Conservation (phyloP, 1,139 yeast genomes). For the Meyerozyma guilliermondii region DNA sequence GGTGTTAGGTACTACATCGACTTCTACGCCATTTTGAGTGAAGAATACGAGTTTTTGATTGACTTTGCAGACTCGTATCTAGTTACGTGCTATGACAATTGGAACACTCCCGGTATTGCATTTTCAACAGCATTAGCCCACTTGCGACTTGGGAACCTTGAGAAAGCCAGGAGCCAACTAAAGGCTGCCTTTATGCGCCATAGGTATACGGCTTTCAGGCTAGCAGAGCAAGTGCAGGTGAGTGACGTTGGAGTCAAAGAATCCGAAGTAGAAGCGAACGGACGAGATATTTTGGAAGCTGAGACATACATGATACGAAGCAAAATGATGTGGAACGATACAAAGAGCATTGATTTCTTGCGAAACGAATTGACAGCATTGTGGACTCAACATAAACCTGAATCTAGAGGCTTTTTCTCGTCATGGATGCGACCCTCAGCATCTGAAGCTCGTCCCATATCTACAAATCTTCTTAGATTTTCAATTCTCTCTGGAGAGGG, state of each 20-base stretch:
- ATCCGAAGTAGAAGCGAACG: slow-evolving; percentile 17
- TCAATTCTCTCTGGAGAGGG: slow-evolving; percentile 68
- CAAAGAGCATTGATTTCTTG: slow-evolving; percentile 42
- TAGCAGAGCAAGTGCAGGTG: slow-evolving; percentile 41
- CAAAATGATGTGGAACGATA: slow-evolving; percentile 44
- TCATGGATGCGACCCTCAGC: slow-evolving; percentile 30
- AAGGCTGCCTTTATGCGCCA: slow-evolving; percentile 48
- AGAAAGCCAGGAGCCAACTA: slow-evolving; percentile 45
- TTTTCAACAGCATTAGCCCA: slow-evolving; percentile 65
- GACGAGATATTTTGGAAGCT: slow-evolving; percentile 29
- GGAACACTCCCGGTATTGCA: slow-evolving; percentile 74
- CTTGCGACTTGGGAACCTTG: slow-evolving; percentile 31
- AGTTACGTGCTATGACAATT: slow-evolving; percentile 50
- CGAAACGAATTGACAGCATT: slow-evolving; percentile 36
- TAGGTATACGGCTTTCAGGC: slow-evolving; percentile 53
- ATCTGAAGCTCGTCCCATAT: background rate
- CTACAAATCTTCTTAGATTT: slow-evolving; percentile 53
- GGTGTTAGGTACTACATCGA: slow-evolving; percentile 84
- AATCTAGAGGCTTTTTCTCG: slow-evolving; percentile 11
- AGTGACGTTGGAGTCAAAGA: slow-evolving; percentile 17
- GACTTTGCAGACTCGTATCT: slow-evolving; percentile 52
- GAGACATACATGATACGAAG: slow-evolving; percentile 54
- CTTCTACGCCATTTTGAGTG: slow-evolving; percentile 66
- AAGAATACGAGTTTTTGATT: slow-evolving; percentile 58
- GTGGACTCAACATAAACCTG: slow-evolving; percentile 17